Base-by-base conservation (phyloP, 306 rosid genomes). In the Dalbergia cochinchinensis region DNA sequence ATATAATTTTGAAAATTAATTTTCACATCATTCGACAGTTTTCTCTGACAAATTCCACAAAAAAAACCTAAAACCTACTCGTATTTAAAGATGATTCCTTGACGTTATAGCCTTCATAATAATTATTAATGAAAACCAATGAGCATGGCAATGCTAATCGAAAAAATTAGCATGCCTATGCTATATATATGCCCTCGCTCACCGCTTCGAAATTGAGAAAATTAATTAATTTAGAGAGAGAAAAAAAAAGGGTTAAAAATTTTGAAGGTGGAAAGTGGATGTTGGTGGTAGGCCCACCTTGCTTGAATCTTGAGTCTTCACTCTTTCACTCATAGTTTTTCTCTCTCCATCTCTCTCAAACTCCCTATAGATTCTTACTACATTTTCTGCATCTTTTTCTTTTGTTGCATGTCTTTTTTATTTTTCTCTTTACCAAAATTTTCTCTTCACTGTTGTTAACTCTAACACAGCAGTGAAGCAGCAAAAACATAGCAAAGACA, bases 251-350 rank as follows among this genome's bases (percentile, higher is more conserved):
- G 39, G 39, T 35, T 35, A 8, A 51, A 13, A 51, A 51, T 15
- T 18, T 15, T 54, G 9, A n/a, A 7, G 67, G 68, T 61, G 68
- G 35, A 19, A 69, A 64, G 39, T 16, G 42, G 34, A 4, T 31
- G 59, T 57, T 42, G n/a, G 1, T 58, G 48, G 83, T 82, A 75
- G 83, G 88, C 63, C 76, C 58, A 65, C 71, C 84, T 78, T 71
- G 69, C 78, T 65, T 81, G 85, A 77, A 78, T 53, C 82, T 66
- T 71, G 73, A 31, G 75, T 48, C 20, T 45, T 11, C 31, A 48
- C 59, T 48, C 15, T 50, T 34, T 5, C 64, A 4, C 7, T 9
- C 61, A 5, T 12, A 13, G 4, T 0, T 33, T 54, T 11, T 51
- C 10, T 62, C 57, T 62, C 10, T 34, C 1, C 2, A 11, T 48